Percentiles rank a stretch among this genome's conserved stretches.
Evolutionary conservation across 495 filamentous ascomycete genomes (phyloP).

Genomic region (Talaromyces trachyspermus): DNA sequence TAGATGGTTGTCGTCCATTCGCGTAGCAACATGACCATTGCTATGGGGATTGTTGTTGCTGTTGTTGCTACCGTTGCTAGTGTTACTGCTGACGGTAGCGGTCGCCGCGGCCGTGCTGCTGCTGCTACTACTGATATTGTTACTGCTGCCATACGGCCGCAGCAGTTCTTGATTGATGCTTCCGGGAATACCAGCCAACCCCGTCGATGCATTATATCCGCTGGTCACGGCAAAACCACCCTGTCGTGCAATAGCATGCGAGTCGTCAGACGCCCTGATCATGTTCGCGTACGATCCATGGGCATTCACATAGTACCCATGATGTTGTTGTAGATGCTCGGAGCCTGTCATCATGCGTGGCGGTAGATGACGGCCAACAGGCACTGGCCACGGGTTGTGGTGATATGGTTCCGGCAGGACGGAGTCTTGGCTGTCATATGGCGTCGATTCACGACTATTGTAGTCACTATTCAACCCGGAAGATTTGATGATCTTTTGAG

Average conservation of each 20-base stretch:
- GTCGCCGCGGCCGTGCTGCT: too few species aligned
- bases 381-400: constrained; percentile 14
- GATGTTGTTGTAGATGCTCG: constrained; percentile 1
- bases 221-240: not conserved
- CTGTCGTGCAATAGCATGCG: constrained; percentile 17
- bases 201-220: constrained; percentile 21
- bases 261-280: constrained; percentile 46
- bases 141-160: constrained; percentile 23
- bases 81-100: constrained; percentile 13
- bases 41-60: too few species aligned
- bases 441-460: constrained; percentile 28
- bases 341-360: constrained; percentile 19
- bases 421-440: constrained; percentile 24
- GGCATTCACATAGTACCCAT: constrained; percentile 8
- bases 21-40: constrained; percentile 4
- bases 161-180: constrained; percentile 47
- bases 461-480: constrained; percentile 22
- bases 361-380: constrained; percentile 19
- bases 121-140: constrained; percentile 4
- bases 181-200: constrained; percentile 47
- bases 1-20: constrained; percentile 24
- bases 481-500: constrained; percentile 15
- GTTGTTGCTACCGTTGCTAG: not conserved
- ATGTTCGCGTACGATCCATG: constrained; percentile 12
- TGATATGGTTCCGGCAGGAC: constrained; percentile 9